Percentiles rank a stretch among this genome's conserved stretches.
Evolutionary conservation across 306 rosid genomes (phyloP).

Genomic region (Cicer chorassanicum): DNA sequence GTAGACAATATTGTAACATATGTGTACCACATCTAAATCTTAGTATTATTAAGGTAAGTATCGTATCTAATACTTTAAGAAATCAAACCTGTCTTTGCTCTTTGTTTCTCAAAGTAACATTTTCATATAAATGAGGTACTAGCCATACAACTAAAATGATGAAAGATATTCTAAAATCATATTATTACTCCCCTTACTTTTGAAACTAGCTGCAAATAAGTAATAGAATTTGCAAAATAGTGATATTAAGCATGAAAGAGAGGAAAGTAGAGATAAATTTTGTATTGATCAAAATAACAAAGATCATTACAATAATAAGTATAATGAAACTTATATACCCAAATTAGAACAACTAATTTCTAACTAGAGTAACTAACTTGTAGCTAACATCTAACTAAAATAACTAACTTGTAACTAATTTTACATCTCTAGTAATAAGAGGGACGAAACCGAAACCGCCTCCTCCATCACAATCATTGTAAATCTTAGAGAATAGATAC

Average conservation of each 20-base stretch:
- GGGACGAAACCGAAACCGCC: neutral
- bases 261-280: too few species aligned
- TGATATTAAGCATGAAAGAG: too few species aligned
- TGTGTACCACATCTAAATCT: neutral
- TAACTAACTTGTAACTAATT: too few species aligned
- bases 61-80: conserved; percentile 6
- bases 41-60: conserved; percentile 2
- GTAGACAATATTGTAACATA: neutral
- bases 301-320: too few species aligned
- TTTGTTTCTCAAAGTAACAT: conserved; percentile 14
- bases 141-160: conserved; percentile 5
- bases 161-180: neutral
- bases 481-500: conserved; percentile 8
- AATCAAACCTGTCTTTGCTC: neutral
- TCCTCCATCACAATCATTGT: conserved; percentile 7
- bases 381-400: too few species aligned
- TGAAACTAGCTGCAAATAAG: conserved; percentile 16
- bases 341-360: too few species aligned
- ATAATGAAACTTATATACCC: too few species aligned
- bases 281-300: too few species aligned
- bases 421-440: neutral
- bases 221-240: too few species aligned
- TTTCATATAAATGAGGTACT: conserved; percentile 13
- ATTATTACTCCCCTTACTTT: conserved; percentile 14
- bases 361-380: too few species aligned